Evolutionary conservation across 164 flowering plant genomes (phyloP).

Genomic region (Vitis rupestris): DNA sequence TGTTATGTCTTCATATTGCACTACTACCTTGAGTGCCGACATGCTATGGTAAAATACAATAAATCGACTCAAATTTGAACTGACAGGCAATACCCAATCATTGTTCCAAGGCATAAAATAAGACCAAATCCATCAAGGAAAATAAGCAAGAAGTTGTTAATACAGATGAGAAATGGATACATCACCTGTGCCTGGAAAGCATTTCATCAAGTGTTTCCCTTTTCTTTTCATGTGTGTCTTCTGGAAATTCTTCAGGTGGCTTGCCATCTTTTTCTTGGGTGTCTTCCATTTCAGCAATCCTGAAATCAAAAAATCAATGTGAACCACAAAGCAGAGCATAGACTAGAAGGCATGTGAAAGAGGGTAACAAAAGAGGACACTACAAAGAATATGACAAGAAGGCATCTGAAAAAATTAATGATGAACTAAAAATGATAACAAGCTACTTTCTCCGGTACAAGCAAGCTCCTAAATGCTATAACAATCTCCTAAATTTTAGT

Average conservation of each 20-base stretch:
- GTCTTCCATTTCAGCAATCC: constrained; percentile 24
- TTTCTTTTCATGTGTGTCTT: constrained; percentile 24
- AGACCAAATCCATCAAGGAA: background rate
- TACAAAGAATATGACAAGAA: too few relatives aligned
- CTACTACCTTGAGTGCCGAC: background rate
- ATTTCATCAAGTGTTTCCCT: constrained; percentile 70
- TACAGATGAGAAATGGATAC: background rate
- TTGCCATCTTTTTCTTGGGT: constrained; percentile 18
- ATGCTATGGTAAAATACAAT: background rate
- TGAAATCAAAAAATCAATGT: background rate
- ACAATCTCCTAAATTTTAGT: too few relatives aligned
- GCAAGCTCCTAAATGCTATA: too few relatives aligned
- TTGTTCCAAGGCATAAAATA: background rate
- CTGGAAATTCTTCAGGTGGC: constrained; percentile 21
- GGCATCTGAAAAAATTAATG: too few relatives aligned
- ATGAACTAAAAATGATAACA: too few relatives aligned
- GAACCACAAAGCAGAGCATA: background rate
- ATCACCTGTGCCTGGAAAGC: constrained; percentile 76
- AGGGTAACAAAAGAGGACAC: too few relatives aligned
- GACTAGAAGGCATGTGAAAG: background rate
- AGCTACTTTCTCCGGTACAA: too few relatives aligned
- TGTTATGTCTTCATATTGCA: background rate
- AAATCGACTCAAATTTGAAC: background rate
- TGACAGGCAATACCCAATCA: background rate
- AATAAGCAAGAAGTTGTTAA: background rate